Conservation (phyloP, 345 rosid genomes). For the Salix udensis region DNA sequence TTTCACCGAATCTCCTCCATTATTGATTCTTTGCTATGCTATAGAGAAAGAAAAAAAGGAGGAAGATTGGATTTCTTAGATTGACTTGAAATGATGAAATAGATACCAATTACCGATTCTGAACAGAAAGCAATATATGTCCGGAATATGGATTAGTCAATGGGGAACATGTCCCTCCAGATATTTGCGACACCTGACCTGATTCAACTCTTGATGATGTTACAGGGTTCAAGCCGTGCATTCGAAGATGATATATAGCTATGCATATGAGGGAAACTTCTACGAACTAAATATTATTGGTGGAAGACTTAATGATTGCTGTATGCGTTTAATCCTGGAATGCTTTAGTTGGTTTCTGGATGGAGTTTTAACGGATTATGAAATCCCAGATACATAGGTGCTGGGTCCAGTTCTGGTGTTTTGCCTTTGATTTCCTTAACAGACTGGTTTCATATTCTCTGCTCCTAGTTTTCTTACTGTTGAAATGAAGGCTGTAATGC, state of each 20-base stretch:
- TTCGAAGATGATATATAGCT: conserved; percentile 9
- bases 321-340: conserved; percentile 34
- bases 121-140: neutral
- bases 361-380: conserved; percentile 22
- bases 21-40: neutral
- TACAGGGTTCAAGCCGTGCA: conserved; percentile 24
- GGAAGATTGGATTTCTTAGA: neutral
- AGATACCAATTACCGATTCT: neutral
- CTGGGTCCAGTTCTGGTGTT: conserved; percentile 23
- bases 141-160: neutral
- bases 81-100: neutral
- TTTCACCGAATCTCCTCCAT: neutral
- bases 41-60: neutral
- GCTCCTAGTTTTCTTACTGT: conserved; percentile 13
- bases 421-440: conserved; percentile 23
- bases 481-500: conserved; percentile 26
- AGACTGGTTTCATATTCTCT: conserved; percentile 24
- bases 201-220: neutral
- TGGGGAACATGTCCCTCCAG: neutral
- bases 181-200: neutral
- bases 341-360: conserved; percentile 32
- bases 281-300: conserved; percentile 23
- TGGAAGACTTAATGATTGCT: conserved; percentile 30
- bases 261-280: conserved; percentile 13
- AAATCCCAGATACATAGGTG: conserved; percentile 19